phyloP scores from a whole-genome alignment of 2,329 filamentous ascomycete species.

The Mollisia scopiformis region DNA sequence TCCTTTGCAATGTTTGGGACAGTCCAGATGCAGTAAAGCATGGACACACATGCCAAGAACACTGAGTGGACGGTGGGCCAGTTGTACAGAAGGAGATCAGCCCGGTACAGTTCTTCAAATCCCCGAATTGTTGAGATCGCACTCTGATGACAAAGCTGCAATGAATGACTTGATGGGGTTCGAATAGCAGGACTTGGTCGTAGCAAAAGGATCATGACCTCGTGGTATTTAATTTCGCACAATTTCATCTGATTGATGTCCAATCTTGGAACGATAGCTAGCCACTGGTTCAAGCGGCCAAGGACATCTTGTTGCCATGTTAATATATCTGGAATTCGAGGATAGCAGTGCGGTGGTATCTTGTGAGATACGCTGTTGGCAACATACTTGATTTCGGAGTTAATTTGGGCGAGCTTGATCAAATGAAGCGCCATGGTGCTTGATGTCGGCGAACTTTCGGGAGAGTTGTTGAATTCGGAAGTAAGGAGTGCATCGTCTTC shows the following conservation, averaged over 20 bases:
- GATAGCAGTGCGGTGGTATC: conserved; percentile 51
- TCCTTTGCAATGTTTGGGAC: conserved; percentile 35
- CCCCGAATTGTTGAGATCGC: conserved; percentile 45
- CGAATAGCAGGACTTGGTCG: conserved; percentile 56
- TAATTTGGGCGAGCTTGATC: conserved; percentile 50
- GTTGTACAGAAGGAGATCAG: conserved; percentile 48
- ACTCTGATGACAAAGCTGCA: conserved; percentile 47
- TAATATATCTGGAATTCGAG: conserved; percentile 46
- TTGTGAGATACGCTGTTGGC: conserved; percentile 54
- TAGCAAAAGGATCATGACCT: conserved; percentile 51
- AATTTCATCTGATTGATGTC: conserved; percentile 28
- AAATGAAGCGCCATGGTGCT: conserved; percentile 43
- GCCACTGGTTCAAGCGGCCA: conserved; percentile 44
- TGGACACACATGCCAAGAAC: conserved; percentile 50
- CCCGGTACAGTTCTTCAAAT: conserved; percentile 47
- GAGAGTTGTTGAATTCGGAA: not conserved
- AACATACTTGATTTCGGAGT: conserved; percentile 61
- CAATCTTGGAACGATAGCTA: conserved; percentile 38
- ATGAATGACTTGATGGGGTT: conserved; percentile 44
- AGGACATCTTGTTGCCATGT: conserved; percentile 50
- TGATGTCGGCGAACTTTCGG: not conserved
- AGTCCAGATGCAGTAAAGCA: conserved; percentile 54
- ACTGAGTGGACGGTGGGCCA: conserved; percentile 53
- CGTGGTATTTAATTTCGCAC: conserved; percentile 51
- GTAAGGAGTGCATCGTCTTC: conserved; percentile 17